Conservation (phyloP, 192 early-diverging fungal genomes). For the Umbelopsis isabellina region DNA sequence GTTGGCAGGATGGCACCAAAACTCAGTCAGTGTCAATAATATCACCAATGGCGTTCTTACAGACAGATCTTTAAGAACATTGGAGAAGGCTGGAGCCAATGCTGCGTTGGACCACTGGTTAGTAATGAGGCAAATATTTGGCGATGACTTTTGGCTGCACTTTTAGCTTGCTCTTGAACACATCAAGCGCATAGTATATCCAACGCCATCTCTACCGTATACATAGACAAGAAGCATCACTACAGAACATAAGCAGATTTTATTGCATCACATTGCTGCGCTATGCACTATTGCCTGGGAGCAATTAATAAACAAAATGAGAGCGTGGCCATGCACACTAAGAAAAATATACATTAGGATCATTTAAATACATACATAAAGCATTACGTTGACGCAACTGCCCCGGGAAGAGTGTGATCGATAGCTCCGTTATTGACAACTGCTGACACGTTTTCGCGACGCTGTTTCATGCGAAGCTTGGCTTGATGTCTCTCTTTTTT, state of each 20-base stretch:
- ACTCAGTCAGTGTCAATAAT: slow-evolving; percentile 38
- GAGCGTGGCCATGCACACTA: not conserved
- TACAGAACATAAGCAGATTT: no score
- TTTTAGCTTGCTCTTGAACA: slow-evolving; percentile 41
- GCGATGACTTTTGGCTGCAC: slow-evolving; percentile 73
- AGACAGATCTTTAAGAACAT: slow-evolving; percentile 66
- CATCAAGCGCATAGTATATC: not conserved
- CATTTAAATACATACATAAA: slow-evolving; percentile 2
- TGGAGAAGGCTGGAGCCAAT: slow-evolving; percentile 51
- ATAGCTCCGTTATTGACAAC: slow-evolving; percentile 53
- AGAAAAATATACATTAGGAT: not conserved
- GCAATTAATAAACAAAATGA: not conserved
- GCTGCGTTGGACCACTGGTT: slow-evolving; percentile 72
- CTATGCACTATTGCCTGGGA: not conserved
- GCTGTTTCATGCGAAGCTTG: slow-evolving; percentile 51
- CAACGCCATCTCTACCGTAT: not conserved
- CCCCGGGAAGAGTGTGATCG: slow-evolving; percentile 30
- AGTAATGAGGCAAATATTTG: slow-evolving; percentile 70
- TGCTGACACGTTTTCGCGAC: slow-evolving; percentile 44
- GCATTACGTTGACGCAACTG: not conserved
- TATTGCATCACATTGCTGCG: not conserved
- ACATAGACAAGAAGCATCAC: no score
- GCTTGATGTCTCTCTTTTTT: slow-evolving; percentile 45
- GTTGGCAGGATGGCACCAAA: slow-evolving; percentile 50
- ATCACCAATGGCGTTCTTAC: slow-evolving; percentile 56